phyloP scores from a whole-genome alignment of 164 flowering plant genomes.

The Santalum album region DNA sequence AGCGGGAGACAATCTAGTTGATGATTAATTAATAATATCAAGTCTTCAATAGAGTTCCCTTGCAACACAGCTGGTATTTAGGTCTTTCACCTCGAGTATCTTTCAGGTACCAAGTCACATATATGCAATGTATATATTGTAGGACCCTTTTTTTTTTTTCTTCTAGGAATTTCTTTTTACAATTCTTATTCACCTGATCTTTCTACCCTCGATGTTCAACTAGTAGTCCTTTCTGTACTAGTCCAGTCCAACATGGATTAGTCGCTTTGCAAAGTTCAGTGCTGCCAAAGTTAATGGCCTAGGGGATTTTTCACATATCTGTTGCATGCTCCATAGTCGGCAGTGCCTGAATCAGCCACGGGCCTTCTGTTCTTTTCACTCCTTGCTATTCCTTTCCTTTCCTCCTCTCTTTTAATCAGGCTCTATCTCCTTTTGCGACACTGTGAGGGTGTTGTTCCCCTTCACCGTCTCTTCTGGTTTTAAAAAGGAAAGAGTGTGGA shows the following conservation, averaged over 20 bases:
- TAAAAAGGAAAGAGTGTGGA: conserved; percentile 36
- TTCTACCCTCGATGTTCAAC: not conserved
- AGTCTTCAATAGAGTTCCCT: conserved; percentile 1
- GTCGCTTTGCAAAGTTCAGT: too few species aligned
- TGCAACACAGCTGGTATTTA: conserved; percentile 1
- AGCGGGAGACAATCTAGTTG: conserved; percentile 5
- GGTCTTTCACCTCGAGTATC: not conserved
- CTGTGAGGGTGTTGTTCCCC: conserved; percentile 20
- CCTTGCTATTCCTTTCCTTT: not conserved
- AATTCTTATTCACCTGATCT: not conserved
- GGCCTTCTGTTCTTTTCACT: too few species aligned
- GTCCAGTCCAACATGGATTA: too few species aligned
- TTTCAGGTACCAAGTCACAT: conserved; percentile 12
- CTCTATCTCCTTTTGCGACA: conserved; percentile 10
- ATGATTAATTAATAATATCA: too few species aligned
- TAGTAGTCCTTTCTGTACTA: too few species aligned
- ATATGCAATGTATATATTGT: conserved; percentile 24
- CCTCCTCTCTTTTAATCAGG: conserved; percentile 7
- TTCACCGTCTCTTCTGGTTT: conserved; percentile 28
- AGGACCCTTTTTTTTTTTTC: conserved; percentile 13
- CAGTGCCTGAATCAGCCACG: not conserved
- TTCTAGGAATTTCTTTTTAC: conserved; percentile 7
- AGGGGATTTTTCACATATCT: conserved; percentile 4
- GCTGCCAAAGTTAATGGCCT: conserved; percentile 10
- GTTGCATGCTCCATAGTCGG: conserved; percentile 1